Conservation (phyloP, 768 basidiomycete genomes). For the Epithele typhae region DNA sequence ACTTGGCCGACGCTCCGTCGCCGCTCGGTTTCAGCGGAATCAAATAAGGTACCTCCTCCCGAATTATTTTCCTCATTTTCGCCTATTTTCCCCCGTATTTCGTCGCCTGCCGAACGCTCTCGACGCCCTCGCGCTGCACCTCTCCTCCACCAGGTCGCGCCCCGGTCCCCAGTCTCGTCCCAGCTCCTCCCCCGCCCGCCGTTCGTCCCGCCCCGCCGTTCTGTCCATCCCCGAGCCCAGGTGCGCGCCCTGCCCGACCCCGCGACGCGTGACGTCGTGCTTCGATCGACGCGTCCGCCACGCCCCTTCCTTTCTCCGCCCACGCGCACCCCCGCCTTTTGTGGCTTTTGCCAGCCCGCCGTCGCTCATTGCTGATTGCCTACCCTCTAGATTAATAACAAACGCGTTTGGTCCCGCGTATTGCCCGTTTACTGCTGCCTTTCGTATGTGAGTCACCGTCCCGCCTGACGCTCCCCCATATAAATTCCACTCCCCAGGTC, state of each 20-base stretch:
- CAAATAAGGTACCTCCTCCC: slow-evolving; percentile 18
- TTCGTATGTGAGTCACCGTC: slow-evolving; percentile 16
- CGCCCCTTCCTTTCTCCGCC: slow-evolving; percentile 14
- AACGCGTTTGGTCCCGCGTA: slow-evolving; percentile 7
- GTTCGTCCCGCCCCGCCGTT: slow-evolving; percentile 3
- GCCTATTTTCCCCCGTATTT: slow-evolving; percentile 4
- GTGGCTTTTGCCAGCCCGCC: neutral
- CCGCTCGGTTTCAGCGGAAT: slow-evolving; percentile 24
- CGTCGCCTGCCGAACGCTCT: too few species aligned
- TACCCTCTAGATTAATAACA: slow-evolving; percentile 11
- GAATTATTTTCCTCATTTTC: slow-evolving; percentile 21
- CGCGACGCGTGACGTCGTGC: slow-evolving; percentile 9
- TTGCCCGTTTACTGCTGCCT: slow-evolving; percentile 12
- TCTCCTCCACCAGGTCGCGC: slow-evolving; percentile 15
- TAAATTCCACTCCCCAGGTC: slow-evolving; percentile 13
- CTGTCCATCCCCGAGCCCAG: slow-evolving; percentile 2
- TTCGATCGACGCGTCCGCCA: slow-evolving; percentile 12
- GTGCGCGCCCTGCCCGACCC: slow-evolving; percentile 3
- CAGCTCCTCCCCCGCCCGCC: neutral
- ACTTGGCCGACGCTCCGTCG: slow-evolving; percentile 5
- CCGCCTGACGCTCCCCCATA: slow-evolving; percentile 6
- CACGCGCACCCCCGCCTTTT: slow-evolving; percentile 1
- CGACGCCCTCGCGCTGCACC: slow-evolving; percentile 9
- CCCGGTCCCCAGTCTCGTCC: too few species aligned
- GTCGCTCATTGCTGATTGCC: slow-evolving; percentile 4